These are phyloP conservation scores for Pelargonium australe DNA, from an alignment of 441 rosid genomes.

Conservation along the genomic window DNA sequence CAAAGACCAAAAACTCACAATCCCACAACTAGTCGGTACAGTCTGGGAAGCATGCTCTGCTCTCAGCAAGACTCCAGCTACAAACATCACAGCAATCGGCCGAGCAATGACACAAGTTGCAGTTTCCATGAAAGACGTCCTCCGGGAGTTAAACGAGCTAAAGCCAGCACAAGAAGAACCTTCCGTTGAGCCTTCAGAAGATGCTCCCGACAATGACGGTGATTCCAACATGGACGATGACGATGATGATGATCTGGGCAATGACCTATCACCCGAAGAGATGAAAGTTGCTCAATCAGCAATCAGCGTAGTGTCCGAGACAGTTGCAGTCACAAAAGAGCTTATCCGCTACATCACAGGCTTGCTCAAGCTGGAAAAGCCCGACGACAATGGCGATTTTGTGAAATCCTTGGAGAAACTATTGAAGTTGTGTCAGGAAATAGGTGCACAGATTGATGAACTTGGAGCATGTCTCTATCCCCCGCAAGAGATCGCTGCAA, in stretches of 20 bases:
- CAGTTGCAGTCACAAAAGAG: conserved; percentile 58
- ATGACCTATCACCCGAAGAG: conserved; percentile 75
- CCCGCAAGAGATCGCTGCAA: conserved; percentile 59
- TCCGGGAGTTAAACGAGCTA: conserved; percentile 92
- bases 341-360: conserved; percentile 67
- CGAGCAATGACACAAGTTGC: conserved; percentile 84
- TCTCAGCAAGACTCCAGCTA: conserved; percentile 74
- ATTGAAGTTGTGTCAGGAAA: conserved; percentile 57
- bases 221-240: conserved; percentile 23
- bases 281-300: conserved; percentile 69
- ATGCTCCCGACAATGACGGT: conserved; percentile 23
- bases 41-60: conserved; percentile 88
- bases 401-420: conserved; percentile 68
- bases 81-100: conserved; percentile 75
- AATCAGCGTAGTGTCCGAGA: conserved; percentile 47
- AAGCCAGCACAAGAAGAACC: conserved; percentile 45
- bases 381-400: conserved; percentile 39
- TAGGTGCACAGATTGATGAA: conserved; percentile 66
- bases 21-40: conserved; percentile 68
- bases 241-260: conserved; percentile 42
- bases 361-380: conserved; percentile 62
- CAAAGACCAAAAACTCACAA: conserved; percentile 35
- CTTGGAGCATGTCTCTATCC: conserved; percentile 88
- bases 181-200: conserved; percentile 27
- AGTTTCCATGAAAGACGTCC: conserved; percentile 80